Evolutionary conservation across 2,329 filamentous ascomycete genomes (phyloP).

Genomic region (Fusarium sublunatum): DNA sequence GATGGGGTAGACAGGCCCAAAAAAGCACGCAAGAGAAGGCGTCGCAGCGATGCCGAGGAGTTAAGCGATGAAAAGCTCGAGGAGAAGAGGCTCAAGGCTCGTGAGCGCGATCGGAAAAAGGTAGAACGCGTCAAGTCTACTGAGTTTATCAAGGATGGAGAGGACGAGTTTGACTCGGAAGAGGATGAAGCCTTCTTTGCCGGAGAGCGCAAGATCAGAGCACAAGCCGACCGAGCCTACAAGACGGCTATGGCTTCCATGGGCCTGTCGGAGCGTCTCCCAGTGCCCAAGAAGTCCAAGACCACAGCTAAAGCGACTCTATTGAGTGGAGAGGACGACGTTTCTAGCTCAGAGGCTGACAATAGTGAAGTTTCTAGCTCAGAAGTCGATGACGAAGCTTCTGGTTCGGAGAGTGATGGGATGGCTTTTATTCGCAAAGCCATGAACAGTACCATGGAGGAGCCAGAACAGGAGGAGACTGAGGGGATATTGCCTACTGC

Average conservation of each 20-base stretch:
- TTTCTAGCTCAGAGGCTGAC: constrained; percentile 31
- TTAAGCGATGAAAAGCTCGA: constrained; percentile 72
- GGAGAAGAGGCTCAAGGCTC: constrained; percentile 69
- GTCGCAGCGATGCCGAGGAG: constrained; percentile 56
- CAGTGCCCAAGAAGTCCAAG: constrained; percentile 45
- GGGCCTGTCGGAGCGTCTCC: constrained; percentile 12
- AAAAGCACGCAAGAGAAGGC: constrained; percentile 56
- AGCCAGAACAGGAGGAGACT: constrained; percentile 28
- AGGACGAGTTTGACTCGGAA: constrained; percentile 89
- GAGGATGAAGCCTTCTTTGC: constrained; percentile 78
- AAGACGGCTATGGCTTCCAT: constrained; percentile 29
- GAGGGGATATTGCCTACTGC: constrained; percentile 49
- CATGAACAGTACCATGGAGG: constrained; percentile 41
- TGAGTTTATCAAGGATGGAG: constrained; percentile 82
- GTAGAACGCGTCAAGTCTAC: constrained; percentile 84
- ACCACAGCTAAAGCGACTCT: constrained; percentile 1
- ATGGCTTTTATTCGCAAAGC: constrained; percentile 37
- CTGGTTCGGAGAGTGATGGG: constrained; percentile 42
- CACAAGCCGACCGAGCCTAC: constrained; percentile 59
- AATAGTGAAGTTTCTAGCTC: constrained; percentile 8
- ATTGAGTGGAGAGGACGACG: constrained; percentile 4
- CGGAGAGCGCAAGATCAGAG: constrained; percentile 70
- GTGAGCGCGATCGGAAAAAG: constrained; percentile 80
- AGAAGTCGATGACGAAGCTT: constrained; percentile 28
- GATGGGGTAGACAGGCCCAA: constrained; percentile 69